Base-by-base conservation (phyloP, 2,329 filamentous ascomycete genomes). In the Fusarium sp. region DNA sequence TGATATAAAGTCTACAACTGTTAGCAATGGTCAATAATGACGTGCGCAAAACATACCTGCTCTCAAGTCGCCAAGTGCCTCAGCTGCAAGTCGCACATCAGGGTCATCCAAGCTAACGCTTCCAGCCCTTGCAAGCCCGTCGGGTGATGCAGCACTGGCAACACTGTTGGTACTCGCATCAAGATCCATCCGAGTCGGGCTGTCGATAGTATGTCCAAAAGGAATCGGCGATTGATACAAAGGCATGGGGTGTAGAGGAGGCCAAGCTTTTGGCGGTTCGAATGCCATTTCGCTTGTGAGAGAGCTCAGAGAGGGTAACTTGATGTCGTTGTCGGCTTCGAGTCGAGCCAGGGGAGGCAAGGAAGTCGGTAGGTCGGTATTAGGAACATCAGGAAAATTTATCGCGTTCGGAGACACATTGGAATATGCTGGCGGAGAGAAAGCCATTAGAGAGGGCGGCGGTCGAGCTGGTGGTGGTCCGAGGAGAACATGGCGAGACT, bases 51-150 rank as follows among this genome's bases (percentile, higher is more conserved):
- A 61, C 57, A 54, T 56, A 93, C 91, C 90, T 72, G 91, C 89
- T 78, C 89, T 85, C 62, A 94, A 83, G 70, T 92, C 90, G 47
- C 91, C 91, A 15, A 94, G 81, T 9, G 91, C 91, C 77, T 94
- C 90, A 28, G 91, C 91, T 23, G 91, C 91, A 70, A 90, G 82
- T 40, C 88, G 84, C 34, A 91, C 89, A 71, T 90, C 88, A 4
- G 88, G 88, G 67, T 91, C 88, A 71, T 91, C 89, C 26, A 91
- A 76, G 60, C 81, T 88, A 46, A 88, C 83, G 60, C 83, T 87
- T 56, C 80, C 80, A 7, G 83, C 78, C 47, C 83, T 77, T 5
- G 79, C 80, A 36, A 80, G 77, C n/a, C 76, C 76, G 51, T 84
- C 83, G 14, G 85, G 82, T 5, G 84, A 85, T 9, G 80, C 76